Evolutionary conservation across 495 filamentous ascomycete species (phyloP).

Genomic region (Chaetomium cochliodes): DNA sequence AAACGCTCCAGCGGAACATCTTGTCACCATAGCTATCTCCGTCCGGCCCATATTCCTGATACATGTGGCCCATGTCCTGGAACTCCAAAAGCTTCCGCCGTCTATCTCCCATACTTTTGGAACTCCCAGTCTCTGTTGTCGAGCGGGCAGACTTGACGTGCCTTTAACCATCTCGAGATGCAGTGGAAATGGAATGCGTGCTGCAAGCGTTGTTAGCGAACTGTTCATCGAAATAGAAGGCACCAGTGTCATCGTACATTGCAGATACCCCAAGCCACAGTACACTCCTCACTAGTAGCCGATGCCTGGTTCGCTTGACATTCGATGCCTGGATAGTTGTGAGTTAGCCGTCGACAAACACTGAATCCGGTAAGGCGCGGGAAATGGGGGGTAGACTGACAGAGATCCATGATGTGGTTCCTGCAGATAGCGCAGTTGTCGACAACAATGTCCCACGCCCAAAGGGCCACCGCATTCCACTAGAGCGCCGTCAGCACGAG

Average conservation of each 20-base stretch:
- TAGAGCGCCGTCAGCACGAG: slow-evolving; percentile 41
- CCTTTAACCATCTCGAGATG: slow-evolving; percentile 99
- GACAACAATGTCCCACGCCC: slow-evolving; percentile 99
- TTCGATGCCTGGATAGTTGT: slow-evolving; percentile 72
- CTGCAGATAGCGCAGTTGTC: slow-evolving; percentile 99
- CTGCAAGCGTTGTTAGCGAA: slow-evolving; percentile 48
- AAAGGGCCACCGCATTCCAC: slow-evolving; percentile 99
- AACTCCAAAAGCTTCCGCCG: background rate
- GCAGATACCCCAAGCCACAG: slow-evolving; percentile 98
- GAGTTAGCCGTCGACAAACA: background rate
- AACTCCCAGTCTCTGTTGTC: slow-evolving; percentile 99
- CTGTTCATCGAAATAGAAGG: background rate
- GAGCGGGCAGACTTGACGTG: slow-evolving; percentile 95
- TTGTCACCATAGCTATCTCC: too few species aligned
- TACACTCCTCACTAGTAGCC: slow-evolving; percentile 95
- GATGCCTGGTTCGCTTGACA: slow-evolving; percentile 99
- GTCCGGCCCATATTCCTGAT: background rate
- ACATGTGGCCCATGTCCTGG: background rate
- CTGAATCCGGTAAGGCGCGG: too few species aligned
- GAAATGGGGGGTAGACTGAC: slow-evolving; percentile 48
- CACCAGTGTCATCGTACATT: slow-evolving; percentile 63
- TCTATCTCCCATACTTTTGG: slow-evolving; percentile 86
- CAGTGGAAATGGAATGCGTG: slow-evolving; percentile 99
- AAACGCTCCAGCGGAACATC: background rate
- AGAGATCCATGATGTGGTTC: slow-evolving; percentile 99